Conservation (phyloP, 2,329 filamentous ascomycete genomes). For the Mollisia scopiformis region DNA sequence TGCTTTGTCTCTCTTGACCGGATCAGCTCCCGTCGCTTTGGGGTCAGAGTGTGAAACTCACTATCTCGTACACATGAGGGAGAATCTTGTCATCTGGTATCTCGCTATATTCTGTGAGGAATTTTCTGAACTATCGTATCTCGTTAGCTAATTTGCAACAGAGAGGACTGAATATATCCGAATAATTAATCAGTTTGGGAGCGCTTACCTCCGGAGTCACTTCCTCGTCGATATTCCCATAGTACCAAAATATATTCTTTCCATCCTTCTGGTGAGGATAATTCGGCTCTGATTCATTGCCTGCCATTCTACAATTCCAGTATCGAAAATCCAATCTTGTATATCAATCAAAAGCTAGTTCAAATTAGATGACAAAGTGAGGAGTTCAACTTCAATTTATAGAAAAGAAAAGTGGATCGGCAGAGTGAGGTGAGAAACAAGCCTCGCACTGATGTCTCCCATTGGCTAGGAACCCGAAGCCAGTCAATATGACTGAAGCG, state of each 20-base stretch:
- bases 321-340: too few species aligned
- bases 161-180: background rate
- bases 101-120: background rate
- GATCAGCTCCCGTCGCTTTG: background rate
- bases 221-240: background rate
- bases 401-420: too few species aligned
- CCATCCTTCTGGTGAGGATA: background rate
- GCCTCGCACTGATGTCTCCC: too few species aligned
- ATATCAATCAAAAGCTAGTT: too few species aligned
- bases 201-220: background rate
- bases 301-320: background rate
- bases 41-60: background rate
- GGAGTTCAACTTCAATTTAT: too few species aligned
- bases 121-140: background rate
- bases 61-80: background rate
- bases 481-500: too few species aligned
- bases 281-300: background rate
- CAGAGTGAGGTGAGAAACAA: too few species aligned
- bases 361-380: too few species aligned
- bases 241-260: background rate
- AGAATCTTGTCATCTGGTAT: background rate
- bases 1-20: conserved; percentile 1
- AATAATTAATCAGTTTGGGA: too few species aligned
- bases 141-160: background rate
- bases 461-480: too few species aligned